Evolutionary conservation across 2,329 filamentous ascomycete genomes (phyloP), one percentile per base, ranked within the genome.

Genomic region (Onygena corvina): DNA sequence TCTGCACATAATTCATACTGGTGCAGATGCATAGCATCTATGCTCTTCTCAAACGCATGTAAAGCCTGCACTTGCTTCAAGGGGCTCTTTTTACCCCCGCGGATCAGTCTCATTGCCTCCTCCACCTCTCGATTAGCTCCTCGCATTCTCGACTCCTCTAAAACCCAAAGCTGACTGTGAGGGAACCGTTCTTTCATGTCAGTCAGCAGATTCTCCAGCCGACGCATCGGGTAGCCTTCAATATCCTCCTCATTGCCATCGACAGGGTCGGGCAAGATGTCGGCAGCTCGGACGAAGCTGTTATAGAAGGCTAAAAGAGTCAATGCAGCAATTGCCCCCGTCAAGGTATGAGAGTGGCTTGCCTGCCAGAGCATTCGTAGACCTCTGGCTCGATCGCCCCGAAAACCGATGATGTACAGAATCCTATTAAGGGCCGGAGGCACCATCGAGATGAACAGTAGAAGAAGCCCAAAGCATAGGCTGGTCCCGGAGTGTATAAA

Each of bases 401-500:
- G 81, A 68, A 96, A 96, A 1, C 92, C 92, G 25, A 95, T 84
- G 35, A 96, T 83, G 52, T 83, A 86, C 3, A 96, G 74, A 1
- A 98, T 76, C 50, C 80, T 84, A n/a, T 79, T 83, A 64, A 96
- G 94, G 0, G 89, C 80, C 0, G 92, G 92, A 0, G 92, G 93
- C 0, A 96, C 81, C 70, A 96, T 84, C 9, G 87, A 93, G n/a
- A 96, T 81, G 48, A 96, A 74, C 1, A 96, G 74, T 11, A 93
- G 75, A 1, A 96, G 70, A 27, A 93, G 76, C 2, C 92, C 92
- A 59, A 89, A 95, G 65, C 88, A 94, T 65, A 95, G 83, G 61
- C 85, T 92, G 3, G 82, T 79, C 7, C 88, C 90, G 0, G 86
- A 89, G 63, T 94, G 87, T 31, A 95, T 81, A 62, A 95, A 98